Evolutionary conservation across 2,329 filamentous ascomycete genomes (phyloP).

Genomic region (Nemania sp.): DNA sequence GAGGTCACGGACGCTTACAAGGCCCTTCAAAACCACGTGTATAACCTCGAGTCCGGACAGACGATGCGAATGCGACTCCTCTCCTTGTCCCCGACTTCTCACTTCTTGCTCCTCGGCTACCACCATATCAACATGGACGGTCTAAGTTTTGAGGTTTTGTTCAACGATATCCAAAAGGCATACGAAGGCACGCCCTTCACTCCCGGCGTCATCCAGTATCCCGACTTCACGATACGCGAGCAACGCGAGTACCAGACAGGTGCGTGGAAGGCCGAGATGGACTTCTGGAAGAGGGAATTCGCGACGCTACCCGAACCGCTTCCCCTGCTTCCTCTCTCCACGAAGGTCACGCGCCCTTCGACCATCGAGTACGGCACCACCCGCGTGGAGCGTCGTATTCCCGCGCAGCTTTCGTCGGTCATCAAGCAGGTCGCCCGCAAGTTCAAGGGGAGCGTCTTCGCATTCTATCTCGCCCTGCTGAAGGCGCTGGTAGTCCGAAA

Average conservation of each 20-base stretch:
- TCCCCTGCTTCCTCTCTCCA: neutral
- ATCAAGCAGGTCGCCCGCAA: neutral
- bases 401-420: neutral
- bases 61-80: neutral
- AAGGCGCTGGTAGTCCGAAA: neutral
- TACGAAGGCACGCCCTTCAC: neutral
- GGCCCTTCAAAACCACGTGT: neutral
- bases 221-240: neutral
- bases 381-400: neutral
- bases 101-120: neutral
- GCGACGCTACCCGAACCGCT: neutral
- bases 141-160: neutral
- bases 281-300: neutral
- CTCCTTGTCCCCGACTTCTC: neutral
- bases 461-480: neutral
- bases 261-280: neutral
- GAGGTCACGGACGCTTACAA: neutral
- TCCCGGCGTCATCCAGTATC: neutral
- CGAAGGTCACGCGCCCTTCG: neutral
- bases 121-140: conserved; percentile 5
- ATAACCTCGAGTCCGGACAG: neutral
- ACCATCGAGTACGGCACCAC: neutral
- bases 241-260: neutral
- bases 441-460: neutral
- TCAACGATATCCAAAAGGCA: neutral